Evolutionary conservation across 352 stramenopile species (phyloP).

Genomic region (Phytophthora tentaculata): DNA sequence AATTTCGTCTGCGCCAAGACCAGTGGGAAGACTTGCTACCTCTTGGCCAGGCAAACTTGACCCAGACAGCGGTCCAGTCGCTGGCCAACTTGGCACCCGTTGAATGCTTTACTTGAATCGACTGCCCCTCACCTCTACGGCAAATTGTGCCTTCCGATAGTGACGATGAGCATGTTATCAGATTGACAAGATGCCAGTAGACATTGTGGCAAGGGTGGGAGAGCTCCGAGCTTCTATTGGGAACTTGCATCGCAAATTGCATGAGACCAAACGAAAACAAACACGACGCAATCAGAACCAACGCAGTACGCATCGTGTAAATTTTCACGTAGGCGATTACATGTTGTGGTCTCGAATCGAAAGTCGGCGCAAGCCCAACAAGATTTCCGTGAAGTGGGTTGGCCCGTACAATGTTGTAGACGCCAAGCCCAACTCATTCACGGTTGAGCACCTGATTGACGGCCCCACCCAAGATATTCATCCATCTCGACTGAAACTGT

Average conservation of each 20-base stretch:
- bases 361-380: neutral
- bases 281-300: constrained; percentile 1
- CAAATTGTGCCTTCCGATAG: neutral
- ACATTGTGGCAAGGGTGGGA: neutral
- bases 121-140: neutral
- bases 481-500: neutral
- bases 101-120: neutral
- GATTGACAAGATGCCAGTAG: neutral
- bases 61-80: neutral
- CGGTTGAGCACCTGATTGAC: neutral
- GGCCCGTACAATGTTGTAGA: neutral
- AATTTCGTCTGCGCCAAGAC: neutral
- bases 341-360: neutral
- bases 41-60: neutral
- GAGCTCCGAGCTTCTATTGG: neutral
- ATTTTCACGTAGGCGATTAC: neutral
- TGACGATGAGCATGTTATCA: neutral
- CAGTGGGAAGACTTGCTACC: neutral
- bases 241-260: neutral
- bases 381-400: neutral
- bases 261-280: neutral
- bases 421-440: constrained; percentile 1
- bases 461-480: neutral
- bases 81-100: neutral
- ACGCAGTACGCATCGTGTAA: neutral